A percentile compares a stretch with the other conserved stretches of the same genome.
Conservation (phyloP, 768 basidiomycete genomes). For the Pleurotus giganteus region DNA sequence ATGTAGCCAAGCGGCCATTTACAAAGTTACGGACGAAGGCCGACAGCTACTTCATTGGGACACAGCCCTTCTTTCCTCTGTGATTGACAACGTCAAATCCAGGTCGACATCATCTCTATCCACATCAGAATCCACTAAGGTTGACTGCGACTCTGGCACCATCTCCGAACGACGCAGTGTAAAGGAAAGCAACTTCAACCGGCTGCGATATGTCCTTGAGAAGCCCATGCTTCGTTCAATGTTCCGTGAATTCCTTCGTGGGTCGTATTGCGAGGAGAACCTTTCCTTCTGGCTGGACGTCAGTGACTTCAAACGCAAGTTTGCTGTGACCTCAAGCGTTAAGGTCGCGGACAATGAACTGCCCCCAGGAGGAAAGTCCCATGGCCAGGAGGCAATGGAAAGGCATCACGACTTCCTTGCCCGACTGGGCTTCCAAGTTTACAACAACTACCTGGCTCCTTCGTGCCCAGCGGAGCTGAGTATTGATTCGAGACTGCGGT, state of each 20-base stretch:
- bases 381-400: slow-evolving; percentile 93
- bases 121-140: slow-evolving; percentile 26
- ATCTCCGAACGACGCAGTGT: slow-evolving; percentile 51
- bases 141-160: slow-evolving; percentile 26
- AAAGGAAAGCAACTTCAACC: slow-evolving; percentile 91
- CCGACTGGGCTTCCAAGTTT: slow-evolving; percentile 90
- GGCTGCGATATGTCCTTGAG: slow-evolving; percentile 88
- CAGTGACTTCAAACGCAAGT: slow-evolving; percentile 94
- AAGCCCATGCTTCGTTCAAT: slow-evolving; percentile 84
- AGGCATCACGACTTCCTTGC: slow-evolving; percentile 94
- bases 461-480: slow-evolving; percentile 95
- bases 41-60: slow-evolving; percentile 86
- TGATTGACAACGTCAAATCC: slow-evolving; percentile 54
- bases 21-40: slow-evolving; percentile 93
- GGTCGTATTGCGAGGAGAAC: slow-evolving; percentile 98
- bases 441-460: slow-evolving; percentile 93
- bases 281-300: slow-evolving; percentile 97
- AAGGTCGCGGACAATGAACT: slow-evolving; percentile 50
- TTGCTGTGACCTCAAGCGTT: slow-evolving; percentile 92
- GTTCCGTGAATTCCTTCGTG: slow-evolving; percentile 92
- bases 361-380: slow-evolving; percentile 49
- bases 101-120: slow-evolving; percentile 49
- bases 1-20: slow-evolving; percentile 92
- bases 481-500: slow-evolving; percentile 94
- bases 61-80: slow-evolving; percentile 63